A percentile compares a stretch with the other conserved stretches of the same genome.
Evolutionary conservation across 2,329 filamentous ascomycete species (phyloP).

Genomic region (Emergomyces africanus): DNA sequence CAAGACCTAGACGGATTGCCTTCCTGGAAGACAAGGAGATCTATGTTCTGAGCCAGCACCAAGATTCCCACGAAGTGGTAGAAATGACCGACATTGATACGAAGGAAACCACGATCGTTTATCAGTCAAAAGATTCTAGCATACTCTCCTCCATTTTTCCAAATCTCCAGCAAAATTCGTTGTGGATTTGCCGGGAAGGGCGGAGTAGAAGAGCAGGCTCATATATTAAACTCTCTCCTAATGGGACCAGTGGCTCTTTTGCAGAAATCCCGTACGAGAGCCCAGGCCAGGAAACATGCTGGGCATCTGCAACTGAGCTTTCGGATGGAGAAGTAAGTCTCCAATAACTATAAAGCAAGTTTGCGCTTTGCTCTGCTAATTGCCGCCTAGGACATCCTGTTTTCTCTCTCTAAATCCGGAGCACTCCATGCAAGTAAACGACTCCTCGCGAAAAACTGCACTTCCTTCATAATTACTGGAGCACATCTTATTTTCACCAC

Average conservation of each 20-base stretch:
- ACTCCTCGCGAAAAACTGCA: constrained; percentile 72
- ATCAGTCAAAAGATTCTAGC: constrained; percentile 21
- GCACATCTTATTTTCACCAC: constrained; percentile 87
- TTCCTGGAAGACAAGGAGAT: constrained; percentile 33
- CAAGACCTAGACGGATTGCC: constrained; percentile 33
- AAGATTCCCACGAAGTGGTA: constrained; percentile 19
- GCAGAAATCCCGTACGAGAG: constrained; percentile 12
- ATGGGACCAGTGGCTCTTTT: constrained; percentile 10
- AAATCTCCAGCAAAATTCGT: constrained; percentile 17
- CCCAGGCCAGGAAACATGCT: constrained; percentile 25
- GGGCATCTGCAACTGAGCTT: constrained; percentile 25
- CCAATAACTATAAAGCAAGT: background rate
- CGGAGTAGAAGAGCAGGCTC: constrained; percentile 16
- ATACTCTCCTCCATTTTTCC: constrained; percentile 27
- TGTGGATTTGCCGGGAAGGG: constrained; percentile 26
- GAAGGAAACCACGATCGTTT: constrained; percentile 18
- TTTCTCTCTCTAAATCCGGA: constrained; percentile 63
- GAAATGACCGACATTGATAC: constrained; percentile 24
- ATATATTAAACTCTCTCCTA: constrained; percentile 21
- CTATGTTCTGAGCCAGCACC: constrained; percentile 29
- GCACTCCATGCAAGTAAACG: constrained; percentile 65
- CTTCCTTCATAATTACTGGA: constrained; percentile 72
- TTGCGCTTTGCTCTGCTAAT: constrained; percentile 9
- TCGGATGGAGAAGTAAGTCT: constrained; percentile 28
- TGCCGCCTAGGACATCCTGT: constrained; percentile 31